These are phyloP conservation scores for Eimeria nieschulzi DNA, from an alignment of 169 alveolate genomes.

Conservation along the genomic window DNA sequence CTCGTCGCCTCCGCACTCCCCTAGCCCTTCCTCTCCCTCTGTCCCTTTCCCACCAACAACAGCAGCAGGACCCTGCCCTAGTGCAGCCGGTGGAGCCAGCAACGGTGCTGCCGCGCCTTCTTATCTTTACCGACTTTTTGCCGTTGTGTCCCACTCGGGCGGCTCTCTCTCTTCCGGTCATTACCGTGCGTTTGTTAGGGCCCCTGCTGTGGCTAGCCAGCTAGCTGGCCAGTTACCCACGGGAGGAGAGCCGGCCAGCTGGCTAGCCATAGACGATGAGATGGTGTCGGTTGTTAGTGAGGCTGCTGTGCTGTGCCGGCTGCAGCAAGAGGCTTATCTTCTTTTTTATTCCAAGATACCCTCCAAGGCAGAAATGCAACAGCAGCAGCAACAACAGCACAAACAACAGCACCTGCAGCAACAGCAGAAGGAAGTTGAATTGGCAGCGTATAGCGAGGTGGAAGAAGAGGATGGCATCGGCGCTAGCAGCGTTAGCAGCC, in stretches of 20 bases:
- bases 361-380: slow-evolving; percentile 40
- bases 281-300: slow-evolving; percentile 65
- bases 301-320: slow-evolving; percentile 56
- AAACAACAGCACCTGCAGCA: slow-evolving; percentile 30
- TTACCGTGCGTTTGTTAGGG: slow-evolving; percentile 77
- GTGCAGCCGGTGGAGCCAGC: slow-evolving; percentile 6
- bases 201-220: slow-evolving; percentile 35
- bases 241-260: not conserved
- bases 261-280: slow-evolving; percentile 70
- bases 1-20: slow-evolving; percentile 49
- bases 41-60: not conserved
- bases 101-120: slow-evolving; percentile 34
- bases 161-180: slow-evolving; percentile 80
- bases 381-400: slow-evolving; percentile 57
- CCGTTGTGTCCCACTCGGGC: slow-evolving; percentile 82
- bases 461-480: not conserved
- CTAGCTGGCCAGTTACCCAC: not conserved
- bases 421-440: slow-evolving; percentile 26
- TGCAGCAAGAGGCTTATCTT: slow-evolving; percentile 70
- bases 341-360: slow-evolving; percentile 66
- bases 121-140: slow-evolving; percentile 76
- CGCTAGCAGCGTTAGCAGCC: slow-evolving; percentile 19
- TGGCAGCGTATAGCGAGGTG: not conserved
- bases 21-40: slow-evolving; percentile 31
- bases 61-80: slow-evolving; percentile 11